Evolutionary conservation across 1,139 yeast species (phyloP).

Genomic region (Geotrichum fermentans): DNA sequence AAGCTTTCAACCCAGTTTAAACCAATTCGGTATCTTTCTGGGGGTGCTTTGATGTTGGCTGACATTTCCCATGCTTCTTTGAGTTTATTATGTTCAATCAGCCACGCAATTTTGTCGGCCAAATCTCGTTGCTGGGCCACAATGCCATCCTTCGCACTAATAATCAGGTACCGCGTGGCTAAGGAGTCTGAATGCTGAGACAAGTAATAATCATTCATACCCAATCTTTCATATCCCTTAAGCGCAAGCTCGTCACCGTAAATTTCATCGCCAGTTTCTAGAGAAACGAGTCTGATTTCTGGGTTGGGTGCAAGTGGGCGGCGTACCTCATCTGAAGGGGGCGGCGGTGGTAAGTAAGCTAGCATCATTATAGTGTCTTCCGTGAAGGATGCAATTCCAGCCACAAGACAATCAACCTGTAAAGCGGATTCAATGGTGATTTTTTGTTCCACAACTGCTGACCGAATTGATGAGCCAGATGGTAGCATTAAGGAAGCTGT

Average conservation of each 20-base stretch:
- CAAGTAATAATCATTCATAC: constrained; percentile 75
- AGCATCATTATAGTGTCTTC: constrained; percentile 32
- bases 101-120: constrained; percentile 72
- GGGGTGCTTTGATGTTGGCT: constrained; percentile 48
- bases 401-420: constrained; percentile 56
- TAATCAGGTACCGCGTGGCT: constrained; percentile 52
- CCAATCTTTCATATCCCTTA: constrained; percentile 53
- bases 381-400: constrained; percentile 72
- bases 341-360: constrained; percentile 41
- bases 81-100: constrained; percentile 48
- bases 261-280: constrained; percentile 64
- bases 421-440: constrained; percentile 55
- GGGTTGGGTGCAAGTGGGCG: constrained; percentile 45
- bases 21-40: constrained; percentile 58
- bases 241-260: constrained; percentile 78
- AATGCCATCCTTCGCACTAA: constrained; percentile 80
- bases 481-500: constrained; percentile 38
- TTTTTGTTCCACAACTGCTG: constrained; percentile 43
- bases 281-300: constrained; percentile 64
- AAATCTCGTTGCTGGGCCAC: constrained; percentile 65
- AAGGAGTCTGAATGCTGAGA: constrained; percentile 25
- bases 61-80: constrained; percentile 77
- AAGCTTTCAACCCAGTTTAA: constrained; percentile 56
- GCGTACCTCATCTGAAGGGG: constrained; percentile 21
- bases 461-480: constrained; percentile 28